These are phyloP conservation scores for Lactarius trivialis DNA, from an alignment of 768 basidiomycete genomes.

Conservation along the genomic window DNA sequence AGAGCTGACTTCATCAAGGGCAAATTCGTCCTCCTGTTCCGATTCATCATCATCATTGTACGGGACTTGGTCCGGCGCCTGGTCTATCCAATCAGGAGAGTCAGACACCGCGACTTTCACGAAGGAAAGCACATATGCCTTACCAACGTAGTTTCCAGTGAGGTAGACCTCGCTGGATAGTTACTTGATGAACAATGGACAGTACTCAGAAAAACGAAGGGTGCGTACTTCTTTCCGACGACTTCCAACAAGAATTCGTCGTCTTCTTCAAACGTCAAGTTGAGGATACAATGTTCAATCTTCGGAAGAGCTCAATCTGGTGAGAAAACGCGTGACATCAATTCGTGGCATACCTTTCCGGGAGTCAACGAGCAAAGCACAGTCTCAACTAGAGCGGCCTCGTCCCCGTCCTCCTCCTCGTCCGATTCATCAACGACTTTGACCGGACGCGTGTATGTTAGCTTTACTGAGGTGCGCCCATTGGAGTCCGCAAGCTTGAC, in stretches of 20 bases:
- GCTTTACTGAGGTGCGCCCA: constrained; percentile 60
- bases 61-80: constrained; percentile 45
- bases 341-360: constrained; percentile 54
- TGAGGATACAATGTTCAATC: constrained; percentile 71
- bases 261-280: constrained; percentile 64
- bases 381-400: constrained; percentile 37
- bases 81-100: constrained; percentile 37
- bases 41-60: constrained; percentile 42
- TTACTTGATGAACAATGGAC: background rate
- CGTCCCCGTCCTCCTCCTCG: constrained; percentile 36
- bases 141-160: constrained; percentile 82
- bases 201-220: background rate
- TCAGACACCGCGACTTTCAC: background rate
- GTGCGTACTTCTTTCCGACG: constrained; percentile 72
- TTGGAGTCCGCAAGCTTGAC: constrained; percentile 57
- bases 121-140: constrained; percentile 9
- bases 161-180: constrained; percentile 58
- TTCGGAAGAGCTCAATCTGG: constrained; percentile 28
- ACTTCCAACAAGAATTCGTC: constrained; percentile 62
- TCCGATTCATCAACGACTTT: constrained; percentile 43
- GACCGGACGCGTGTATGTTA: constrained; percentile 43
- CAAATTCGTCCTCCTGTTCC: constrained; percentile 55
- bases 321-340: background rate
- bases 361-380: constrained; percentile 76
- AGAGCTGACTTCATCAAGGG: constrained; percentile 71